Evolutionary conservation across 176 grass and related monocot genomes (phyloP), one percentile per base, ranked within the genome.

Genomic region (Musa schizocarpa): DNA sequence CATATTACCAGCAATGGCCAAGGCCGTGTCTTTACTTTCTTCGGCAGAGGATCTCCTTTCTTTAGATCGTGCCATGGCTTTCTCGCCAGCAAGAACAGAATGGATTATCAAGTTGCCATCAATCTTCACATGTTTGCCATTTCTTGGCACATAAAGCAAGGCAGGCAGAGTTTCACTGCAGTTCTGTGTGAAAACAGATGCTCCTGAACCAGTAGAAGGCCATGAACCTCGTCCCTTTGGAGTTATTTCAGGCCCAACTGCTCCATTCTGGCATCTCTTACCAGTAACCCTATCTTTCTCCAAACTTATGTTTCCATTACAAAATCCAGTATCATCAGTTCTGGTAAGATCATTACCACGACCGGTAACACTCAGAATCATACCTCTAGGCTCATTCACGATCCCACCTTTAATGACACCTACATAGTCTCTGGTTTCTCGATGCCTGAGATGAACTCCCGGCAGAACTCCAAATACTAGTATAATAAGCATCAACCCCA

Each of bases 121-220:
- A 73, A 99, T 99, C 86, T 94, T 87, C 49, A 99, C 91, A 89
- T 94, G 95, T 13, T 99, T 99, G 62, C 95, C 95, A 82, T 99
- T 99, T 78, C 95, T 94, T 10, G 95, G 95, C 75, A 99, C 88
- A 71, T 94, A 99, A 66, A 99, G 78, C 86, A 99, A 79, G 80
- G 95, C 91, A 71, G 95, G 91, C 17, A 99, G 81, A 48, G 48
- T 88, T 74, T 99, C 95, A 29, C 83, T 92, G n/a, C 86, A 80
- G 78, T 99, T 85, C 14, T 78, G 57, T 20, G 65, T 65, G 85
- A 13, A 20, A 73, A 2, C 52, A 0, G 82, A 43, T 0, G 4
- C 72, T 75, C 84, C 80, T 77, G 79, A 24, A 57, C 51, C 71
- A 74, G 43, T 50, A 2, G 68, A 50, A n/a, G 53, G 24, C 19